phyloP scores from a whole-genome alignment of 2,329 filamentous ascomycete genomes.

The Sporothrix euskadiensis region DNA sequence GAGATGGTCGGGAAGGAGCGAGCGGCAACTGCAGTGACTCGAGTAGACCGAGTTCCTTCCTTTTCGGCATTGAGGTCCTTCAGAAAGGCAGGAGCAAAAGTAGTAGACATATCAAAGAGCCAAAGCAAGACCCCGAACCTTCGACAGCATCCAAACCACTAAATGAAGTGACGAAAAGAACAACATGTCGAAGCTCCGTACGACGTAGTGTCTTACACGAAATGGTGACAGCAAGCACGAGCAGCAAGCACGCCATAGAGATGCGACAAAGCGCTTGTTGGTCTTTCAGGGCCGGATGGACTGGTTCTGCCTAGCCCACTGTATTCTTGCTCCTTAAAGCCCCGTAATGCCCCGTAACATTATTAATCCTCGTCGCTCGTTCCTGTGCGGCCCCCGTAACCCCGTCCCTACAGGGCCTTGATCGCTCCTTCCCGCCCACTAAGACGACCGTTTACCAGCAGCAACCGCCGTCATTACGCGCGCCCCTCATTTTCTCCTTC shows the following conservation, averaged over 20 bases:
- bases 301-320: not conserved
- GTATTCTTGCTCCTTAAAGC: not conserved
- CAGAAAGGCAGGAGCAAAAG: not conserved
- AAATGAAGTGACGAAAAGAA: not conserved
- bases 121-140: not conserved
- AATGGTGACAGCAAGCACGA: conserved; percentile 6
- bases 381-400: not conserved
- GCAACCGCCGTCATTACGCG: not conserved
- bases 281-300: not conserved
- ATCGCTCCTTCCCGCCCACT: not conserved
- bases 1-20: not conserved
- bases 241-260: conserved; percentile 10
- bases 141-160: not conserved
- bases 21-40: not conserved
- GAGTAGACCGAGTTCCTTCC: not conserved
- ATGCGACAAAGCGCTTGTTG: conserved; percentile 1
- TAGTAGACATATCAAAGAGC: not conserved
- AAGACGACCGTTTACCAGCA: not conserved
- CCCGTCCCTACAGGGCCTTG: not conserved
- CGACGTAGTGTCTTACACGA: not conserved
- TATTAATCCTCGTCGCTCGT: not conserved
- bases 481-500: not conserved
- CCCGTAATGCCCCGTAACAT: not conserved
- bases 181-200: not conserved
- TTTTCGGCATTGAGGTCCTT: not conserved